Evolutionary conservation across 2,329 filamentous ascomycete genomes (phyloP).

Genomic region (Clarireedia homoeocarpa): DNA sequence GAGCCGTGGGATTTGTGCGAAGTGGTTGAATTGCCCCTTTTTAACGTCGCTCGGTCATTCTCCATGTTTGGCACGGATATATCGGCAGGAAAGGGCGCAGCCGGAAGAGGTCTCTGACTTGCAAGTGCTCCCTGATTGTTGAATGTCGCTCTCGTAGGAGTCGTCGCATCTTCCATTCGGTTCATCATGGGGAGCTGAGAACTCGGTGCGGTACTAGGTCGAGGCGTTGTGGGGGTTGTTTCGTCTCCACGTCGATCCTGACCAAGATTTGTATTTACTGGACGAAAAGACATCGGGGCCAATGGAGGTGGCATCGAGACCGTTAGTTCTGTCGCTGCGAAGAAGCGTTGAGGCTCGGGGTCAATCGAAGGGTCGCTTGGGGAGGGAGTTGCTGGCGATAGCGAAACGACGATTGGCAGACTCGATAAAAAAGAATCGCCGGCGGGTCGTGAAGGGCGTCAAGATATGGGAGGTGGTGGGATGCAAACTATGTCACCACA

Average conservation of each 20-base stretch:
- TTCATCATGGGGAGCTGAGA: conserved; percentile 33
- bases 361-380: not conserved
- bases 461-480: not conserved
- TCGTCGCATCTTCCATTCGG: conserved; percentile 42
- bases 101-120: conserved; percentile 46
- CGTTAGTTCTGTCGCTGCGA: conserved; percentile 19
- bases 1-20: conserved; percentile 54
- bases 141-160: conserved; percentile 56
- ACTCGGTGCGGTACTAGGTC: conserved; percentile 36
- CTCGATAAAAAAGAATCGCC: not conserved
- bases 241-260: conserved; percentile 39
- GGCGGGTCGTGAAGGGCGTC: not conserved
- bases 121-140: conserved; percentile 30
- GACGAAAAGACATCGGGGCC: conserved; percentile 40
- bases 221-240: conserved; percentile 46
- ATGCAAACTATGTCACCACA: conserved; percentile 6
- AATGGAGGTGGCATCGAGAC: conserved; percentile 36
- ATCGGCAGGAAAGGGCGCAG: conserved; percentile 42
- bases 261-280: conserved; percentile 49
- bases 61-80: conserved; percentile 34
- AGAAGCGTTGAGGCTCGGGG: not conserved
- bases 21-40: conserved; percentile 51
- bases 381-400: not conserved
- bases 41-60: conserved; percentile 32
- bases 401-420: not conserved